Conservation (phyloP, 352 stramenopile species). For the Pythium biforme region DNA sequence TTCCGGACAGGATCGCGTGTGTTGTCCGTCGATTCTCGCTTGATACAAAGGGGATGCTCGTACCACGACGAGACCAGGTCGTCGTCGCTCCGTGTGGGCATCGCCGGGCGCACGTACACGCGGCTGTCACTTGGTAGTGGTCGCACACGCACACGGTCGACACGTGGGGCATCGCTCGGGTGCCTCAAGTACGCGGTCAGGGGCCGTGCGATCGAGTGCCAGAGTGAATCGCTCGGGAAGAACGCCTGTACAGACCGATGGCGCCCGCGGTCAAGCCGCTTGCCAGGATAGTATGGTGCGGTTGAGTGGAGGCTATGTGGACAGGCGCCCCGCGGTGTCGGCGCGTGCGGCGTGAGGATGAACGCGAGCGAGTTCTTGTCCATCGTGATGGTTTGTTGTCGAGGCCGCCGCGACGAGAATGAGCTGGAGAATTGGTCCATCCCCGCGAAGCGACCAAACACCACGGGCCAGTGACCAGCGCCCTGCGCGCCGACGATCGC, state of each 20-base stretch:
- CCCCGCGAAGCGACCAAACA: too few relatives aligned
- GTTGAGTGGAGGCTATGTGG: not conserved
- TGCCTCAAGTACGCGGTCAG: slow-evolving; percentile 4
- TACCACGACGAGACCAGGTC: too few relatives aligned
- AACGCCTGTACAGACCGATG: not conserved
- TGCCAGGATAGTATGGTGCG: not conserved
- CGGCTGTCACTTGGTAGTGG: not conserved
- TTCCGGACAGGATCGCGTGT: not conserved
- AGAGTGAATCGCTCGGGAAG: not conserved
- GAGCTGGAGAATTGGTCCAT: too few relatives aligned
- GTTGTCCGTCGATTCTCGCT: not conserved
- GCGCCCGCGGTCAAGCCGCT: not conserved
- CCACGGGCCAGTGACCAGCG: not conserved
- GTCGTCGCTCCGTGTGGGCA: not conserved
- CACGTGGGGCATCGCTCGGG: not conserved
- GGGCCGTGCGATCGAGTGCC: not conserved
- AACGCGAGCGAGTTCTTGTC: slow-evolving; percentile 15
- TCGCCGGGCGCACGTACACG: not conserved
- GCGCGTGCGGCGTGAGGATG: slow-evolving; percentile 1
- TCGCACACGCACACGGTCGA: slow-evolving; percentile 2
- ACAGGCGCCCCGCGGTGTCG: not conserved
- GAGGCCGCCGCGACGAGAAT: too few relatives aligned
- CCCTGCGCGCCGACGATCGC: too few relatives aligned
- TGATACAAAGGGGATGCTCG: too few relatives aligned
- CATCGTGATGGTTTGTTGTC: not conserved